A percentile compares a stretch with the other conserved stretches of the same genome.
phyloP scores from a whole-genome alignment of 345 rosid genomes.

The Brassica juncea region DNA sequence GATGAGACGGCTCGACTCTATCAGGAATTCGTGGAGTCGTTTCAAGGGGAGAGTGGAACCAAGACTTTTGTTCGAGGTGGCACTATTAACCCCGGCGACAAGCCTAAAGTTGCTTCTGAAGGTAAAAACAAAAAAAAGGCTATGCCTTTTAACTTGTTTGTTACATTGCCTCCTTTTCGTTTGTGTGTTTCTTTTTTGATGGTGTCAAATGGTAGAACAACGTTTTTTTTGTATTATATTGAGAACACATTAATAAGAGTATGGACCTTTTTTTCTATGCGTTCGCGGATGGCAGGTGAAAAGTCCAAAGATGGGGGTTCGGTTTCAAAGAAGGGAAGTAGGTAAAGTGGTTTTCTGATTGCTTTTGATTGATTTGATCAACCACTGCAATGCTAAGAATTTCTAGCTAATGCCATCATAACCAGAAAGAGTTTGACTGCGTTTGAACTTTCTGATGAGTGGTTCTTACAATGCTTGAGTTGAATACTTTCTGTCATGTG shows the following conservation, averaged over 20 bases:
- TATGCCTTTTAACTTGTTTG: neutral
- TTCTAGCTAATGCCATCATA: conserved; percentile 47
- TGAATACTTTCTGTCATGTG: neutral
- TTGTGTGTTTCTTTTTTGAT: neutral
- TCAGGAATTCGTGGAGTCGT: conserved; percentile 91
- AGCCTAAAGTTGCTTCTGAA: conserved; percentile 42
- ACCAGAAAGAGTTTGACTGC: conserved; percentile 34
- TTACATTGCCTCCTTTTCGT: neutral
- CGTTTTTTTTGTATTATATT: conserved; percentile 48
- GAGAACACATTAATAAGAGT: conserved; percentile 78
- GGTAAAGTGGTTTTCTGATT: conserved; percentile 90
- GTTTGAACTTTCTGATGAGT: conserved; percentile 31
- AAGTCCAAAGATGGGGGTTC: conserved; percentile 99
- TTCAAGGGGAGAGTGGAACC: conserved; percentile 73
- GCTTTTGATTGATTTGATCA: conserved; percentile 59
- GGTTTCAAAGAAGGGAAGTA: conserved; percentile 99
- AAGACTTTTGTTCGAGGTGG: conserved; percentile 97
- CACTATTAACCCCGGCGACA: conserved; percentile 75
- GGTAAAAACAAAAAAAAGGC: neutral
- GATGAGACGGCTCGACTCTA: conserved; percentile 95
- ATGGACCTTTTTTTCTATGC: conserved; percentile 87
- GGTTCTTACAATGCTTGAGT: conserved; percentile 11
- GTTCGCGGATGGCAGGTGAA: conserved; percentile 99
- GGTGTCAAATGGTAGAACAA: conserved; percentile 8
- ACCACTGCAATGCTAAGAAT: conserved; percentile 46